Base-by-base conservation (phyloP, 2,329 filamentous ascomycete genomes). In the Chaetomium strumarium region DNA sequence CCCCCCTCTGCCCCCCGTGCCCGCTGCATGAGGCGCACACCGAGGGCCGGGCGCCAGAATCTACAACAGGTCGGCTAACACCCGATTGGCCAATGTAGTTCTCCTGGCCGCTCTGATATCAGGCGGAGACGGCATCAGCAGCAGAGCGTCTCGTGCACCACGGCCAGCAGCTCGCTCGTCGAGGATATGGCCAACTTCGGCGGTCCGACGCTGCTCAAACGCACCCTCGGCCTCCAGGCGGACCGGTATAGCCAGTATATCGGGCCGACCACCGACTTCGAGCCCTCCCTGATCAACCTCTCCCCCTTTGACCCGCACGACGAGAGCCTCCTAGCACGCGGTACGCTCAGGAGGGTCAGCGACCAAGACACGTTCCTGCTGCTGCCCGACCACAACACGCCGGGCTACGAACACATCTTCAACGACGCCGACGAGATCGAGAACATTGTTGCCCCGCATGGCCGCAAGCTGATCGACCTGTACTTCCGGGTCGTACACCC, bases 401-500 rank as follows among this genome's bases (percentile, higher is more conserved):
- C 83, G 41, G 84, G 86, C 37, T 80, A 85, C 64, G 84, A 87
- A 63, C 86, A 87, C 68, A 78, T 87, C 60, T 70, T 74, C 42
- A 79, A 86, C 49, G 84, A 89, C 60, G 71, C 83, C 58, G 83
- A 85, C 58, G 63, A 66, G 58, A 83, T 95, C 62, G 88, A 95
- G 71, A 79, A 79, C 50, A 75, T 90, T 38, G 85, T 95, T 33
- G 79, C 82, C 19, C 86, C 88, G 3, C 80, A 93, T 67, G 89
- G 89, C n/a, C 82, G 83, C 51, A 80, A 79, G 48, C 73, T 95
- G 52, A 80, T 95, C 59, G 85, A 90, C 60, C 73, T 93, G 37
- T 95, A 91, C 73, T 95, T 95, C 66, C 78, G 81, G 55, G 79
- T 88, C 55, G 84, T 93, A 19, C 89, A 93, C 66, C 88, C 88